These are phyloP conservation scores for Dentipellis fragilis DNA, from an alignment of 768 basidiomycete genomes.

Conservation along the genomic window DNA sequence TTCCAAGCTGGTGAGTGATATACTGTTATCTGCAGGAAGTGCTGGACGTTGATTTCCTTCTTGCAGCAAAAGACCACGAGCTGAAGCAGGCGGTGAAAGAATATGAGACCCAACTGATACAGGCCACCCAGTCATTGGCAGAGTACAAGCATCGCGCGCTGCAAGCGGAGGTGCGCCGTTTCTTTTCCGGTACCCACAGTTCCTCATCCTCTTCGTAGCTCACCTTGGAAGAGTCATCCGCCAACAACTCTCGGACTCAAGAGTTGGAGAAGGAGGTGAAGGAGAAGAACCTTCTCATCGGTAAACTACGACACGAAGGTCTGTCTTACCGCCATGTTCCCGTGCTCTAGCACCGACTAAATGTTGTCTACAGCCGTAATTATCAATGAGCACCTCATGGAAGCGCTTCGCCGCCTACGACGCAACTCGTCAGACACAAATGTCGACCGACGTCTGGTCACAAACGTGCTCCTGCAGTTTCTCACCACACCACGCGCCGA, in stretches of 20 bases:
- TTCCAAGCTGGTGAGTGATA: slow-evolving; percentile 70
- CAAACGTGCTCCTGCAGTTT: slow-evolving; percentile 88
- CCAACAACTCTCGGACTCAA: slow-evolving; percentile 53
- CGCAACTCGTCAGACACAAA: slow-evolving; percentile 77
- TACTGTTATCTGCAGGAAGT: background rate
- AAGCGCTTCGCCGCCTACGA: slow-evolving; percentile 90
- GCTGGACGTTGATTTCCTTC: slow-evolving; percentile 4
- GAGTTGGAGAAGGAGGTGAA: slow-evolving; percentile 85
- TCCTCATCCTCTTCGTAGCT: slow-evolving; percentile 33
- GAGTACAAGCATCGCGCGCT: slow-evolving; percentile 85
- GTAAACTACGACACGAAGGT: slow-evolving; percentile 94
- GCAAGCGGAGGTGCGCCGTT: slow-evolving; percentile 63
- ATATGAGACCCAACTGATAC: slow-evolving; percentile 62
- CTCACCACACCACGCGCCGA: slow-evolving; percentile 86
- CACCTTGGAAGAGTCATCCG: slow-evolving; percentile 62
- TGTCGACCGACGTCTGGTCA: slow-evolving; percentile 89
- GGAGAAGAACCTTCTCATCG: slow-evolving; percentile 92
- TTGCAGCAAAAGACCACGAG: slow-evolving; percentile 81
- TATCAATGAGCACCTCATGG: slow-evolving; percentile 94
- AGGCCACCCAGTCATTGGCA: slow-evolving; percentile 68
- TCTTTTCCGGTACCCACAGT: slow-evolving; percentile 1
- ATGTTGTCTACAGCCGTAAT: slow-evolving; percentile 61
- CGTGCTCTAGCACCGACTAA: background rate
- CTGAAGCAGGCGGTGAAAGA: slow-evolving; percentile 77
- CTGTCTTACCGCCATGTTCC: slow-evolving; percentile 9